Percentiles rank a stretch among this genome's conserved stretches.
Conservation (phyloP, 2,329 filamentous ascomycete genomes). For the Xylaria sp. region DNA sequence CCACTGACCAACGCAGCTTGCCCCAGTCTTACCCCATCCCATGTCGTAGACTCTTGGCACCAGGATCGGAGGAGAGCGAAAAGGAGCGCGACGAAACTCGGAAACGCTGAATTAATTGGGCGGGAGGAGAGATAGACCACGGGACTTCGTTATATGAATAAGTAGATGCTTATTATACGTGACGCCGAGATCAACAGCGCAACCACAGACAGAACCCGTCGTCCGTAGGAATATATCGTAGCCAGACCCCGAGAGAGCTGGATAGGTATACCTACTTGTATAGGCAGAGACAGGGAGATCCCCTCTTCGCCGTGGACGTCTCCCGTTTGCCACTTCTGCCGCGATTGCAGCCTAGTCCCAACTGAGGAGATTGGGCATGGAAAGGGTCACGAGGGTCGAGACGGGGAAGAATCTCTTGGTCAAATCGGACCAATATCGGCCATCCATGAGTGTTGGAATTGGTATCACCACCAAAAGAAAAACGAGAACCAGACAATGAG, state of each 20-base stretch:
- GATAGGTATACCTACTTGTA: neutral
- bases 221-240: no score
- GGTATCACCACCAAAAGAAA: conserved; percentile 12
- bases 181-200: neutral
- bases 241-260: neutral
- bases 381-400: neutral
- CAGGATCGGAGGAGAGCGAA: conserved; percentile 2
- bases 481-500: conserved; percentile 6
- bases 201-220: neutral
- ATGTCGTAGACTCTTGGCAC: conserved; percentile 22
- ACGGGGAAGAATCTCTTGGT: conserved; percentile 5
- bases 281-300: neutral
- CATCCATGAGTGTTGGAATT: conserved; percentile 9
- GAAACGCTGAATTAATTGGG: neutral
- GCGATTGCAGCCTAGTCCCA: conserved; percentile 12
- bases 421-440: conserved; percentile 23
- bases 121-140: neutral
- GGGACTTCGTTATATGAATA: neutral
- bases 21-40: conserved; percentile 27
- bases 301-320: neutral
- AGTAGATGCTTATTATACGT: neutral
- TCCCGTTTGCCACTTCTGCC: neutral
- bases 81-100: neutral
- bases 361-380: conserved; percentile 15
- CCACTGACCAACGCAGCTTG: conserved; percentile 29